Percentiles rank a stretch among this genome's conserved stretches.
phyloP scores from a whole-genome alignment of 345 rosid species.

The Eucalyptus grandis region DNA sequence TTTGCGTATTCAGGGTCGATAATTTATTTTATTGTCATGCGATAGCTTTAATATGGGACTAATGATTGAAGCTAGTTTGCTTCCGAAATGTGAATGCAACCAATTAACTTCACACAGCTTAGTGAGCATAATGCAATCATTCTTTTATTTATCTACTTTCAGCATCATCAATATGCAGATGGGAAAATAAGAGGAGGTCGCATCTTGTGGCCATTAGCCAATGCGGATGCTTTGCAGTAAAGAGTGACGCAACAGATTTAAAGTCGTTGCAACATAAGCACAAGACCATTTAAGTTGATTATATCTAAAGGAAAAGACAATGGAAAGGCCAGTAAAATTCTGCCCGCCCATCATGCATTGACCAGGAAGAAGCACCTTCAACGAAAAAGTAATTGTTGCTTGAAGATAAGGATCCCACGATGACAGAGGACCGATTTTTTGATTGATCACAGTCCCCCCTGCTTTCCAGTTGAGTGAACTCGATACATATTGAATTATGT shows the following conservation, averaged over 20 bases:
- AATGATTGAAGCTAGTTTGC: not conserved
- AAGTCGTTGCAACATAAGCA: not conserved
- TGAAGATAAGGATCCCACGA: slow-evolving; percentile 59
- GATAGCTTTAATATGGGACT: not conserved
- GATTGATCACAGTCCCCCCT: slow-evolving; percentile 35
- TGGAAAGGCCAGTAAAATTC: not conserved
- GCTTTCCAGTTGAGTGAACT: slow-evolving; percentile 67
- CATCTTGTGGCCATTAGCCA: not conserved
- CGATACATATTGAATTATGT: slow-evolving; percentile 70
- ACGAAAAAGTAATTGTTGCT: slow-evolving; percentile 35
- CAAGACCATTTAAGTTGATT: not conserved
- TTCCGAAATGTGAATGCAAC: not conserved
- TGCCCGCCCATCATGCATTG: not conserved
- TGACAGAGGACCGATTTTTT: slow-evolving; percentile 53
- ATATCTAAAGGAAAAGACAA: not conserved
- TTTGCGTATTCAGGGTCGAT: not conserved
- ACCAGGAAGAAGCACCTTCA: slow-evolving; percentile 17
- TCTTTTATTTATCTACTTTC: not conserved
- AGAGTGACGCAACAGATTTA: not conserved
- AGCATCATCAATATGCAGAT: not conserved
- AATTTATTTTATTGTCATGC: not conserved
- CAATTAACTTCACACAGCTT: not conserved
- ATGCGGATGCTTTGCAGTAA: not conserved
- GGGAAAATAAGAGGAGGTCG: not conserved
- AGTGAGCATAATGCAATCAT: not conserved